Evolutionary conservation across 176 grass and related monocot genomes (phyloP), one percentile per base, ranked within the genome.

Genomic region (Avena atlantica): DNA sequence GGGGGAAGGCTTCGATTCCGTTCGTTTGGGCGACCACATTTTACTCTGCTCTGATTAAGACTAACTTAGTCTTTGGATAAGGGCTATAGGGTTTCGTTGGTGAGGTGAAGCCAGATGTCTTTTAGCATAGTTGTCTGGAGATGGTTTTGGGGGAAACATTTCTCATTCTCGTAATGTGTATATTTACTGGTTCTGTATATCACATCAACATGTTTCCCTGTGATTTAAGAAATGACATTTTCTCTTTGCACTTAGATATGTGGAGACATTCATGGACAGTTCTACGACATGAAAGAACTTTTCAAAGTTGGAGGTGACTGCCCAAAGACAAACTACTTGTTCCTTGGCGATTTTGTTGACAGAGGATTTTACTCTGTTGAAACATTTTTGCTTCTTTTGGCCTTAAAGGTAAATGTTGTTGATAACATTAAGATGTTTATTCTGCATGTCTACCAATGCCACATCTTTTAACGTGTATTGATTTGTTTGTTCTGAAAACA

Each of bases 231-330:
- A 83, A 4, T 90, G 53, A 45, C 60, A 42, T 40, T 53, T 70
- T 24, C 61, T 34, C 37, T 70, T 73, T 84, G 31, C 53, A 80
- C 50, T 78, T 87, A 99, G 97, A 99, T 99, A 89, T 99, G 97
- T 89, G 97, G 97, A 80, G 97, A 99, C 70, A 99, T 99, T 82
- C 97, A 99, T 81, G 97, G 97, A 44, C 97, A 99, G 44, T 99
- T 99, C 68, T 99, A 99, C 83, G 97, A 99, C 85, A 99, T 99
- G 97, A 99, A 99, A 89, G 97, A 99, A 68, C 84, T 99, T 52
- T 99, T 99, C 83, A 99, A 91, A 93, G 97, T 99, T 79, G 97
- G 97, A 86, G 97, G 94, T 82, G 97, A 99, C 78, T 99, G 97
- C 68, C 97, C 97, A 75, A 99, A 90, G 89, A 99, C 97, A 85